Conservation (phyloP, 2,329 filamentous ascomycete genomes). For the Fusarium domesticum region DNA sequence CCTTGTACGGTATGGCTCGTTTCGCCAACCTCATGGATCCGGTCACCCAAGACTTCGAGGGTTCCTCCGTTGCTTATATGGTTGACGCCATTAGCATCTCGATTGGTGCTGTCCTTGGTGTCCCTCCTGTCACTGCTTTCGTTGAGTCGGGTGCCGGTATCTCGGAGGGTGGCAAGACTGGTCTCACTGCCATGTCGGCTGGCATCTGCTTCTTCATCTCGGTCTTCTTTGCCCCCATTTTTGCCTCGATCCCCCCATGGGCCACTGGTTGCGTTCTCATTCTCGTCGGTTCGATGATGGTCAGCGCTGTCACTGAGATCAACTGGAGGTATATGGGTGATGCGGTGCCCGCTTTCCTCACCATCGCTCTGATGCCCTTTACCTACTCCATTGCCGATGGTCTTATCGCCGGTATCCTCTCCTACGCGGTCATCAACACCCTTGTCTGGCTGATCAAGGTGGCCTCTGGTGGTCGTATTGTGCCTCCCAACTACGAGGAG, state of each 20-base stretch:
- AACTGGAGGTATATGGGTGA: slow-evolving; percentile 88
- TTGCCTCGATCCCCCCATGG: slow-evolving; percentile 85
- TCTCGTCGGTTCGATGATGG: slow-evolving; percentile 87
- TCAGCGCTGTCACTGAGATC: slow-evolving; percentile 72
- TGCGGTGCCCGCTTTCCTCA: slow-evolving; percentile 79
- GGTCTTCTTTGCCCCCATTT: slow-evolving; percentile 87
- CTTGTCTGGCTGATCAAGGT: slow-evolving; percentile 67
- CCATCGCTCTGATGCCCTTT: slow-evolving; percentile 83
- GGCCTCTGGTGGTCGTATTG: slow-evolving; percentile 64
- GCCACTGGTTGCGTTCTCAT: slow-evolving; percentile 86
- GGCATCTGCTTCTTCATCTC: slow-evolving; percentile 83
- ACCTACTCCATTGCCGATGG: slow-evolving; percentile 87
- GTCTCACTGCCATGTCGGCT: slow-evolving; percentile 74
- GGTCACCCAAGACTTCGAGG: slow-evolving; percentile 82
- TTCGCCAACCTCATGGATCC: slow-evolving; percentile 79
- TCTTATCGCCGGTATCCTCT: slow-evolving; percentile 74
- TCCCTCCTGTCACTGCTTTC: slow-evolving; percentile 80
- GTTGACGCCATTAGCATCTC: slow-evolving; percentile 77
- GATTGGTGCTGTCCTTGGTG: slow-evolving; percentile 74
- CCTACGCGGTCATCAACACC: slow-evolving; percentile 74
- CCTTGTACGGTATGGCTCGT: slow-evolving; percentile 84
- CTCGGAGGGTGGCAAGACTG: slow-evolving; percentile 80
- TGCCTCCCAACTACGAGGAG: slow-evolving; percentile 70
- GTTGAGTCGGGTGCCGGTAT: slow-evolving; percentile 90
- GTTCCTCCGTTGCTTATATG: slow-evolving; percentile 77